phyloP scores from a whole-genome alignment of 2,329 filamentous ascomycete species.

The Fusarium sp. region DNA sequence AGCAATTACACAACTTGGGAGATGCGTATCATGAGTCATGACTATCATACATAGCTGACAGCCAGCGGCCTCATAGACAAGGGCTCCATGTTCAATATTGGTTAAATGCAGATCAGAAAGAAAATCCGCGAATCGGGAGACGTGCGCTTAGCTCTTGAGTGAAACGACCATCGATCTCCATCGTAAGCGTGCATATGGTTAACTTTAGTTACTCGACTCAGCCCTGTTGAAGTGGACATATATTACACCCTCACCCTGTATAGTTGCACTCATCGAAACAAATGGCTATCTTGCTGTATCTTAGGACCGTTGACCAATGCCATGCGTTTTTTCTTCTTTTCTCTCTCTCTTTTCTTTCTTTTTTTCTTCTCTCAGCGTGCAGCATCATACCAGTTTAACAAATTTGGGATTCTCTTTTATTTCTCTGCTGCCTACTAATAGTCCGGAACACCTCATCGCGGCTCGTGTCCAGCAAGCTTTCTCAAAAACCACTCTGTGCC shows the following conservation, averaged over 20 bases:
- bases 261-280: background rate
- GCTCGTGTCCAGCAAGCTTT: conserved; percentile 18
- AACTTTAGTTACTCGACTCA: background rate
- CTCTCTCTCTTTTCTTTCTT: no score
- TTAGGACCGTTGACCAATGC: background rate
- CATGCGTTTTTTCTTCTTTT: background rate
- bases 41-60: no score
- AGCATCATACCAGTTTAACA: background rate
- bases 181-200: no score
- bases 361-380: no score
- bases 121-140: background rate
- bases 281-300: background rate
- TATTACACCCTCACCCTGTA: background rate
- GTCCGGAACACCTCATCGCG: conserved; percentile 14
- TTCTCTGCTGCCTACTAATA: conserved; percentile 14
- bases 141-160: background rate
- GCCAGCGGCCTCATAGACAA: background rate
- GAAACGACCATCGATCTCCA: background rate
- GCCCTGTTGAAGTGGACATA: background rate
- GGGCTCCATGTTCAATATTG: no score
- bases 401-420: conserved; percentile 11
- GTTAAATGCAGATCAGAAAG: background rate
- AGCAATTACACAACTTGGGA: no score
- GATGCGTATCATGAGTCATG: no score
- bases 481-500: conserved; percentile 10